These are phyloP conservation scores for Chaetomium cochliodes DNA, from an alignment of 495 filamentous ascomycete genomes.

Conservation along the genomic window DNA sequence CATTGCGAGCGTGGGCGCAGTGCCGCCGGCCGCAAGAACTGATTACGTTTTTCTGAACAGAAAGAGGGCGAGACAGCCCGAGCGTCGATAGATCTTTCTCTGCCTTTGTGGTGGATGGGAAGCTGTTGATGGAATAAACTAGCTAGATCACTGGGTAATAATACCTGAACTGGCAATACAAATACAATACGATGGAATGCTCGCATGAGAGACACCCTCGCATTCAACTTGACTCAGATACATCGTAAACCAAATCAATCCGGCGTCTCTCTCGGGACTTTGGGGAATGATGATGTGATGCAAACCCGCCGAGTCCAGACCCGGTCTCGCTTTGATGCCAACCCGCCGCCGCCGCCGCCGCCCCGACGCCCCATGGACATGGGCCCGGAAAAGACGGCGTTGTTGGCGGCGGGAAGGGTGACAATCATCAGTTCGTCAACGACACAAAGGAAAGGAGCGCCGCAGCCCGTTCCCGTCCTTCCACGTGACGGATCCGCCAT, in stretches of 20 bases:
- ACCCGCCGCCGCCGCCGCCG: neutral
- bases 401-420: no score
- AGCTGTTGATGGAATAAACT: neutral
- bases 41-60: neutral
- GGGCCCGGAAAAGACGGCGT: no score
- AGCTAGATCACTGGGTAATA: neutral
- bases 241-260: no score
- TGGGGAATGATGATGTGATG: neutral
- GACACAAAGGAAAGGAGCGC: neutral
- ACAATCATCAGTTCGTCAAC: neutral
- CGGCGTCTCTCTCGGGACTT: no score
- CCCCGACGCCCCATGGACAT: neutral
- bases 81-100: neutral
- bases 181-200: neutral
- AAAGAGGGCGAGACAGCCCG: neutral
- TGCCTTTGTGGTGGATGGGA: neutral
- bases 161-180: neutral
- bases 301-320: neutral
- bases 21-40: neutral
- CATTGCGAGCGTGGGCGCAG: slow-evolving; percentile 6
- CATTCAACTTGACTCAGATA: no score
- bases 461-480: neutral
- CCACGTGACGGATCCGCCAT: slow-evolving; percentile 2
- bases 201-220: no score
- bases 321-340: neutral